phyloP scores from a whole-genome alignment of 2,329 filamentous ascomycete species.

The Fusarium sp. region DNA sequence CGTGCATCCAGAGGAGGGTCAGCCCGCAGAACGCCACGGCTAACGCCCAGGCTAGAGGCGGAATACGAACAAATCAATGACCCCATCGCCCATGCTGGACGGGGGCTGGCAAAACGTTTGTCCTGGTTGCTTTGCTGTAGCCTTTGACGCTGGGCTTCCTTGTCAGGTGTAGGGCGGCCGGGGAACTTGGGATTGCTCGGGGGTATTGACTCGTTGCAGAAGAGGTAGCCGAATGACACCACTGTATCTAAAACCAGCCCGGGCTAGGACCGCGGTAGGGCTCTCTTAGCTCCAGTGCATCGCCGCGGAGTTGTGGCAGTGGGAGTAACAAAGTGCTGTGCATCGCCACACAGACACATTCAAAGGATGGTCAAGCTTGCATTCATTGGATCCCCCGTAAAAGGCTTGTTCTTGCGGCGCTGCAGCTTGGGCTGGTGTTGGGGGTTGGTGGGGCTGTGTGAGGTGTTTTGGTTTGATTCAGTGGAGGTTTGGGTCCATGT shows the following conservation, averaged over 20 bases:
- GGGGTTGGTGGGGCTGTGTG: background rate
- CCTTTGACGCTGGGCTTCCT: background rate
- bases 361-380: background rate
- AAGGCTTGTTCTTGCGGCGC: background rate
- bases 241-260: background rate
- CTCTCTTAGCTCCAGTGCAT: background rate
- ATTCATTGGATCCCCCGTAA: background rate
- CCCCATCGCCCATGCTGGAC: background rate
- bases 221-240: conserved; percentile 5
- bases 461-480: background rate
- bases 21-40: background rate
- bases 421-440: background rate
- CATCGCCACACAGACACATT: background rate
- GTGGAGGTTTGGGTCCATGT: background rate
- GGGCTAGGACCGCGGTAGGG: background rate
- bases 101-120: conserved; percentile 1
- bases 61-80: conserved; percentile 8
- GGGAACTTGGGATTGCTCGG: background rate
- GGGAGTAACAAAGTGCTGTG: background rate
- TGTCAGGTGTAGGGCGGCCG: background rate
- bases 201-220: background rate
- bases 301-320: background rate
- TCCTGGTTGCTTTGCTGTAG: background rate
- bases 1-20: background rate
- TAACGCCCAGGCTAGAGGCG: background rate